Conservation (phyloP, 257 asterid species). For the Pogostemon cablin region DNA sequence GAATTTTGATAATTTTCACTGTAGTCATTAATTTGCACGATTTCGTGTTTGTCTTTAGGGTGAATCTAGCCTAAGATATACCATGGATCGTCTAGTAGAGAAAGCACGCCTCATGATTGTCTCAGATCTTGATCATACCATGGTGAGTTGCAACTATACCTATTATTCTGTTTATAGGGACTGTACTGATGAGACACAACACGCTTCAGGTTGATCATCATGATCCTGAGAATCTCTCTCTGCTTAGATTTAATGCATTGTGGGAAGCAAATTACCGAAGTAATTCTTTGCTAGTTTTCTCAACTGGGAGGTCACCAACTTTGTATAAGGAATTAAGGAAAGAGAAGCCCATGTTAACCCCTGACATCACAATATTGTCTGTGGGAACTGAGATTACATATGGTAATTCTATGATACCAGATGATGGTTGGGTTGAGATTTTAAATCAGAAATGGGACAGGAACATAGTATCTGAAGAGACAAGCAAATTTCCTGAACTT, state of each 20-base stretch:
- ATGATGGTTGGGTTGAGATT: constrained; percentile 84
- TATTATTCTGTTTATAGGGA: constrained; percentile 14
- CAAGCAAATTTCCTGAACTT: constrained; percentile 75
- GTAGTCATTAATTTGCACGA: constrained; percentile 14
- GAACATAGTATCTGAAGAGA: constrained; percentile 74
- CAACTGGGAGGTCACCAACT: constrained; percentile 97
- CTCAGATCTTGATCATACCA: constrained; percentile 96
- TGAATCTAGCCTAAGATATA: constrained; percentile 34
- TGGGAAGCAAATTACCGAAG: constrained; percentile 93
- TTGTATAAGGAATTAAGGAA: constrained; percentile 88
- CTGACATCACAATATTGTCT: constrained; percentile 91
- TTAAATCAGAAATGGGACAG: constrained; percentile 94
- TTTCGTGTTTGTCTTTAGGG: constrained; percentile 46
- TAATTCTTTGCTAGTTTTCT: constrained; percentile 87
- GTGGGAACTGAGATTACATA: constrained; percentile 98
- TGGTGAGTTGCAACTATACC: constrained; percentile 56
- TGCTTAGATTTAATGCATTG: constrained; percentile 92
- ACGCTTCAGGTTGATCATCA: constrained; percentile 90
- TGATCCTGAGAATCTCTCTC: constrained; percentile 73
- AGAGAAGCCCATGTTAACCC: constrained; percentile 98
- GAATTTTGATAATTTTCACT: constrained; percentile 18
- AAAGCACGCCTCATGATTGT: constrained; percentile 90
- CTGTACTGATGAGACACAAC: constrained; percentile 27
- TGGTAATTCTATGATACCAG: constrained; percentile 94
- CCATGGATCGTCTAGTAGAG: constrained; percentile 73